Evolutionary conservation across 345 rosid species (phyloP), one percentile per base, ranked within the genome.

Genomic region (Aquilaria sinensis): DNA sequence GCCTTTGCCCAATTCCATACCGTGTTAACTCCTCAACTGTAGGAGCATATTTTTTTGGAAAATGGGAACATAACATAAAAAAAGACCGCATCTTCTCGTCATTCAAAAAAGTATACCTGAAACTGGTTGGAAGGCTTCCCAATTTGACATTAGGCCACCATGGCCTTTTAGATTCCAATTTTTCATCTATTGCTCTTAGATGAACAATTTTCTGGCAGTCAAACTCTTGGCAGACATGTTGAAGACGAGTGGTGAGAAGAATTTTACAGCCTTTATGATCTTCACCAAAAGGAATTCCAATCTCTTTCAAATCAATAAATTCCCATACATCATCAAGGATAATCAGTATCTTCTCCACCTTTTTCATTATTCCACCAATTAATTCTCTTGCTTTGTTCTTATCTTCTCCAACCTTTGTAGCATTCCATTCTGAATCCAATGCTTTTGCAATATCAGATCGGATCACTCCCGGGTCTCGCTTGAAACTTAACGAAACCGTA

Each of bases 111-210:
- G n/a, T n/a, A n/a, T n/a, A n/a, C n/a, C n/a, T n/a, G n/a, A n/a
- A n/a, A n/a, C n/a, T n/a, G n/a, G n/a, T n/a, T 61, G 62, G 34
- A 66, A 49, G 15, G 34, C 62, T 65, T 23, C 34, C 62, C 14
- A 33, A 23, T 23, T 23, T 23, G 23, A 23, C 12, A 48, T 4
- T 4, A 31, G 0, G 49, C n/a, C n/a, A n/a, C n/a, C n/a, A n/a
- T n/a, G n/a, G n/a, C n/a, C n/a, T n/a, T n/a, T n/a, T n/a, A n/a
- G n/a, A n/a, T n/a, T n/a, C n/a, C 48, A 56, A n/a, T 2, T n/a
- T 2, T 5, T 43, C 2, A 23, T 23, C 1, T 23, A 0, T 23
- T 23, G 0, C 23, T 23, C 23, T 1, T 0, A 23, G 23, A 23
- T 23, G 23, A 23, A 23, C 23, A 0, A 1, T 23, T 23, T 23